Evolutionary conservation across 495 filamentous ascomycete species (phyloP), one percentile per base, ranked within the genome.

Genomic region (Lasiosphaeria miniovina): DNA sequence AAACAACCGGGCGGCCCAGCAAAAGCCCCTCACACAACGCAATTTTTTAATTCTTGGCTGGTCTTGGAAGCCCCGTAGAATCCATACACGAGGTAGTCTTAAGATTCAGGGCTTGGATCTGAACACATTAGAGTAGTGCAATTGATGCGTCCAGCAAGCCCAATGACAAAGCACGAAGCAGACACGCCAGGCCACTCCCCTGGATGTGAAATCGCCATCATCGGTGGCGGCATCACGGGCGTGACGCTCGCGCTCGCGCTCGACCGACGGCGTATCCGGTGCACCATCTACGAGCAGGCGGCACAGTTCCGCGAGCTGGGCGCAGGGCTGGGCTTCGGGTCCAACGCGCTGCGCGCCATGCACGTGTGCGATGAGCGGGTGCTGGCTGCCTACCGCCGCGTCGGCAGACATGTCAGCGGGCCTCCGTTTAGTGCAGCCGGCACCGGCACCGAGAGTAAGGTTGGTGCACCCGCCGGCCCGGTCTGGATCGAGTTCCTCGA

Each of bases 261-360:
- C 14, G 64, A 76, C 17, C 62, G 65, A 35, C 63, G 68, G 24
- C 54, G 62, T 40, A 65, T 87, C 43, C 68, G 74, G 1, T 63
- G 79, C 52, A 80, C 72, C 6, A 67, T 86, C 54, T 87, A 85
- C 70, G 84, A 86, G 59, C 74, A 80, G 9, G 77, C 77, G 0
- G 52, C 65, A 5, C 61, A 62, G 0, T 81, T 86, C 43, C 71
- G 71, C 1, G 81, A 84, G 60, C 79, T 89, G 4, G 87, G 87
- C 34, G 86, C 86, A 3, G 86, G 86, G 10, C 77, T 89, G 4
- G 79, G 76, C 10, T 81, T 88, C 41, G 80, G 81, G 0, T 79
- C 84, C 38, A 88, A 88, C 65, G 76, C 85, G 6, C 71, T 79
- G 5, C 70, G 76, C 2, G 84, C 85, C 0, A 84, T 88, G 79